Conservation (phyloP, 2,329 filamentous ascomycete genomes). For the Verticillium zaregamsianum region DNA sequence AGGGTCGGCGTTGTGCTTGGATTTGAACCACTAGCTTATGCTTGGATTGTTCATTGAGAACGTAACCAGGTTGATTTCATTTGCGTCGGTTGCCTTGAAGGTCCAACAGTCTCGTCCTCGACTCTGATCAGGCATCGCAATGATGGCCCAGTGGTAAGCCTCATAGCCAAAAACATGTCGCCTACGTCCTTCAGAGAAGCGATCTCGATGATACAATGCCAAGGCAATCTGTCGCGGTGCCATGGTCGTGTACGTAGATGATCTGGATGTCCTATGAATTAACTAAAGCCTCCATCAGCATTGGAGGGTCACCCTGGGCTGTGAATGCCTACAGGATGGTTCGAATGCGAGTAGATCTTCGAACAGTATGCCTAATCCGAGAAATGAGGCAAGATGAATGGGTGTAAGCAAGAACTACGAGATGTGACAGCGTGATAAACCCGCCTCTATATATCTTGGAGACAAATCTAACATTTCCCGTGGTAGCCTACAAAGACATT, state of each 20-base stretch:
- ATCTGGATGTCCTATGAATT: not conserved
- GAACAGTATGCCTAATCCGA: too few species aligned
- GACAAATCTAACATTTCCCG: too few species aligned
- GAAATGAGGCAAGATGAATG: not conserved
- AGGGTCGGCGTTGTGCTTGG: constrained; percentile 12
- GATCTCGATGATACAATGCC: constrained; percentile 21
- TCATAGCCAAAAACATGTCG: constrained; percentile 20
- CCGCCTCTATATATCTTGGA: too few species aligned
- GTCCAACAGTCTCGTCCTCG: not conserved
- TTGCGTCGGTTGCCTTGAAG: constrained; percentile 25
- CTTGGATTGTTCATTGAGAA: constrained; percentile 25
- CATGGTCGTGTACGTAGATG: not conserved
- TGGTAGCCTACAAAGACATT: too few species aligned
- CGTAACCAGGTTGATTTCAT: constrained; percentile 22
- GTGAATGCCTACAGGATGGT: too few species aligned
- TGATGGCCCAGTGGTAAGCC: constrained; percentile 26
- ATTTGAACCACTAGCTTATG: constrained; percentile 26
- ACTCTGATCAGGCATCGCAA: constrained; percentile 15
- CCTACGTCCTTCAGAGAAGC: constrained; percentile 18
- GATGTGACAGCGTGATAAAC: too few species aligned
- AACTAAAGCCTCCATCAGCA: not conserved
- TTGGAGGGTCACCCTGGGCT: not conserved
- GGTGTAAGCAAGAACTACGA: not conserved
- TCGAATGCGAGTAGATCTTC: too few species aligned
- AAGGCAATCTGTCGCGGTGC: constrained; percentile 15